Conservation (phyloP, 1,284 basidiomycete species). For the Omphalotus olearius region DNA sequence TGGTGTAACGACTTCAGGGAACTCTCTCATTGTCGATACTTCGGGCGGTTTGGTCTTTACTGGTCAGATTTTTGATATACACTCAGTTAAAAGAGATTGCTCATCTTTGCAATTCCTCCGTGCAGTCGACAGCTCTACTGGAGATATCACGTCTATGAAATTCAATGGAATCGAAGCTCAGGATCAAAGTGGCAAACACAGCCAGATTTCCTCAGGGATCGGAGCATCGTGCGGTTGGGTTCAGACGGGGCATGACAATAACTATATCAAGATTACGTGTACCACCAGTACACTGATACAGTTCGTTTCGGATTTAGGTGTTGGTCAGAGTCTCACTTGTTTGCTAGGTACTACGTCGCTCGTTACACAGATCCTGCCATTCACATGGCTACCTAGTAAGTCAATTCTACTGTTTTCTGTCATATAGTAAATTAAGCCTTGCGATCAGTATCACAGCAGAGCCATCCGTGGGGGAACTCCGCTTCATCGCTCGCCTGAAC, state of each 20-base stretch:
- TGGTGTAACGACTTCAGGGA: conserved; percentile 15
- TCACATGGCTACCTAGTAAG: conserved; percentile 33
- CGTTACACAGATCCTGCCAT: conserved; percentile 28
- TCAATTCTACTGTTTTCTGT: neutral
- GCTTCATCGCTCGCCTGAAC: conserved; percentile 35
- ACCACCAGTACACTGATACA: conserved; percentile 28
- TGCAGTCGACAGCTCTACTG: conserved; percentile 25
- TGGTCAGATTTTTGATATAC: conserved; percentile 6
- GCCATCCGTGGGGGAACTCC: conserved; percentile 33
- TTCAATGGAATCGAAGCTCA: conserved; percentile 31
- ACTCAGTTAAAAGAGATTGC: neutral
- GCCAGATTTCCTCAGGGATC: conserved; percentile 29
- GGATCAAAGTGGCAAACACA: conserved; percentile 20
- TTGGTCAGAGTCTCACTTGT: neutral
- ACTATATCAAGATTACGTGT: conserved; percentile 32
- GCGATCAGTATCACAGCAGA: conserved; percentile 25
- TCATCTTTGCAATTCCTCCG: neutral
- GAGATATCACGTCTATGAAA: conserved; percentile 30
- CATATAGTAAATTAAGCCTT: neutral
- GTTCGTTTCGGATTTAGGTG: conserved; percentile 15
- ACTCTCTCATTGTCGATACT: conserved; percentile 15
- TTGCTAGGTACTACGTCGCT: conserved; percentile 29
- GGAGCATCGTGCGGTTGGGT: conserved; percentile 28
- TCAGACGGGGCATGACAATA: conserved; percentile 26
- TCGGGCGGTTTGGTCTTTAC: conserved; percentile 17